Evolutionary conservation across 1,284 basidiomycete genomes (phyloP).

Genomic region (Ustilago esculenta): DNA sequence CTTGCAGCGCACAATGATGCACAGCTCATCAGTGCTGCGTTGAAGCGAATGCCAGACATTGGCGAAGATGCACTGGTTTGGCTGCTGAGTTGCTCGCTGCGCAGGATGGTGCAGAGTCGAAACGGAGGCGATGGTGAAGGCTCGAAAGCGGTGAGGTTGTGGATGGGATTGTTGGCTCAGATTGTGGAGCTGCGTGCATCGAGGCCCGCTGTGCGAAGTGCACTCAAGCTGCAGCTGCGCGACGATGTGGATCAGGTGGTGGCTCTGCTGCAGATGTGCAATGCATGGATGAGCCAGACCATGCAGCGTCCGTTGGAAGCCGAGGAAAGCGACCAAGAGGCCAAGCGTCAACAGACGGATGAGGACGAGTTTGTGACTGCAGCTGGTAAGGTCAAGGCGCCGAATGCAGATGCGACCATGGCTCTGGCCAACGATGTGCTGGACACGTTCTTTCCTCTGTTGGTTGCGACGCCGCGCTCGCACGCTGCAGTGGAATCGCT

Average conservation of each 20-base stretch:
- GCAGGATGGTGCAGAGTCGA: conserved; percentile 16
- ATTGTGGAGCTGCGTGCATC: conserved; percentile 31
- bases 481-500: conserved; percentile 31
- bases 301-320: conserved; percentile 17
- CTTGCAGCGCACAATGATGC: conserved; percentile 24
- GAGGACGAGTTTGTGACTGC: conserved; percentile 5
- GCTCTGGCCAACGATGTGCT: conserved; percentile 47
- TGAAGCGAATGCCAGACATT: conserved; percentile 26
- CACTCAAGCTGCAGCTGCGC: conserved; percentile 31
- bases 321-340: conserved; percentile 4
- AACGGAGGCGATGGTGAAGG: not conserved
- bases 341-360: not conserved
- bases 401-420: conserved; percentile 24
- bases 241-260: conserved; percentile 34
- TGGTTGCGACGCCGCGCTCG: conserved; percentile 38
- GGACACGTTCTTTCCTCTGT: conserved; percentile 50
- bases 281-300: conserved; percentile 38
- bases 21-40: conserved; percentile 16
- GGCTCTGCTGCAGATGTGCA: conserved; percentile 42
- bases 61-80: conserved; percentile 27
- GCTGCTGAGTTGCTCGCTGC: conserved; percentile 21
- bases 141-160: conserved; percentile 7
- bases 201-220: conserved; percentile 31
- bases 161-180: conserved; percentile 16
- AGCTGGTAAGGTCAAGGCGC: conserved; percentile 9